These are phyloP conservation scores for Diutina neorugosa DNA, from an alignment of 1,139 yeast species.

Conservation along the genomic window DNA sequence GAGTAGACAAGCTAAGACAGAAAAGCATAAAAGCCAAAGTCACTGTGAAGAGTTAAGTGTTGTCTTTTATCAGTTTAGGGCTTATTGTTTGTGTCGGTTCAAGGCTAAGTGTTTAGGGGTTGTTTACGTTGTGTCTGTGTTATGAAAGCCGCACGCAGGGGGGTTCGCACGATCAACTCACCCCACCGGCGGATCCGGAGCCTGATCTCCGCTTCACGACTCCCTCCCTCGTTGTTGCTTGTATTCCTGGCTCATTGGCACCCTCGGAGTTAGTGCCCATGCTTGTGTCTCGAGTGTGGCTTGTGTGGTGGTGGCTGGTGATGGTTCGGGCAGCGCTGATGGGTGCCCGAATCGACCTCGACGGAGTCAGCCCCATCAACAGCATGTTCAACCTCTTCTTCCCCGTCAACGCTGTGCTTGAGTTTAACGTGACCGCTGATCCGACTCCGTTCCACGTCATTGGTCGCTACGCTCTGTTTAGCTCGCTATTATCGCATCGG, in stretches of 20 bases:
- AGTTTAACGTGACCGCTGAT: not conserved
- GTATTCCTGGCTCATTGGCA: too few relatives aligned
- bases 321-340: not conserved
- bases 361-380: not conserved
- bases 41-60: too few relatives aligned
- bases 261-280: not conserved
- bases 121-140: too few relatives aligned
- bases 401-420: not conserved
- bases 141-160: not conserved
- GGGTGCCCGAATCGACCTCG: not conserved
- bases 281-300: not conserved
- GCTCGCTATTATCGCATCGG: constrained; percentile 18
- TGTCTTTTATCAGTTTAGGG: too few relatives aligned
- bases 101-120: too few relatives aligned
- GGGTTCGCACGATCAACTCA: not conserved
- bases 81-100: too few relatives aligned
- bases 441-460: constrained; percentile 5
- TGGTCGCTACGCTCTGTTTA: constrained; percentile 34
- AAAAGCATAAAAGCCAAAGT: too few relatives aligned
- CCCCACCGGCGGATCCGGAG: not conserved
- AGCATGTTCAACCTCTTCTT: not conserved
- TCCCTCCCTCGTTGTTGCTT: too few relatives aligned
- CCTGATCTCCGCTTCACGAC: not conserved
- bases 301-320: not conserved
- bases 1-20: too few relatives aligned